A percentile compares a stretch with the other conserved stretches of the same genome.
These are phyloP conservation scores for Colletotrichum ledebouriae DNA, from an alignment of 2,329 filamentous ascomycete genomes.

Conservation along the genomic window DNA sequence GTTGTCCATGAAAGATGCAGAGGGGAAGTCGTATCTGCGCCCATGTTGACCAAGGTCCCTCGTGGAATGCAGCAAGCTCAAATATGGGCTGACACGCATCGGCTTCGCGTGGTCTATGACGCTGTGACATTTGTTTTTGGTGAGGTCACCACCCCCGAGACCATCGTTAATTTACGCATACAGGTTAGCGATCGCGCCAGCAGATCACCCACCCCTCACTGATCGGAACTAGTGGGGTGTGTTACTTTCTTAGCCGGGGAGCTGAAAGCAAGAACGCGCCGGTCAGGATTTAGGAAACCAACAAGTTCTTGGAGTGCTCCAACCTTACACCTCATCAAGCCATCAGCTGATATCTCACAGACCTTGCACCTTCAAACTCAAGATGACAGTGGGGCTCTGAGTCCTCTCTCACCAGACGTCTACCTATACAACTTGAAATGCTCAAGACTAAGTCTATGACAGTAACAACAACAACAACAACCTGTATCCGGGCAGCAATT, in stretches of 20 bases:
- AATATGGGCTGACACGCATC: conserved; percentile 24
- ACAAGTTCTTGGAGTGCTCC: too few relatives aligned
- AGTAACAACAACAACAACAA: too few relatives aligned
- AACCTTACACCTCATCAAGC: too few relatives aligned
- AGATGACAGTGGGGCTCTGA: too few relatives aligned
- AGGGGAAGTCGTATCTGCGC: background rate
- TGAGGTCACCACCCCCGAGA: conserved; percentile 33
- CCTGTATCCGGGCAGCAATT: too few relatives aligned
- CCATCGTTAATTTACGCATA: conserved; percentile 5
- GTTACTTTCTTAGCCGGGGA: conserved; percentile 13
- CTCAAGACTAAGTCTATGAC: too few relatives aligned
- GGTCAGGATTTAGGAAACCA: background rate
- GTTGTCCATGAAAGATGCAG: conserved; percentile 18
- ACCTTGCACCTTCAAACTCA: too few relatives aligned
- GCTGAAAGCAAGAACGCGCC: background rate
- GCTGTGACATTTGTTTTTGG: conserved; percentile 34
- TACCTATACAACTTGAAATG: too few relatives aligned
- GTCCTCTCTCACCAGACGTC: too few relatives aligned
- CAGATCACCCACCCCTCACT: conserved; percentile 25
- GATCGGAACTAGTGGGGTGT: conserved; percentile 36
- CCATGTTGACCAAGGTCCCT: too few relatives aligned
- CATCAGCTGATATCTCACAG: too few relatives aligned
- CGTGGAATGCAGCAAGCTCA: conserved; percentile 1
- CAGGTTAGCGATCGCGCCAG: conserved; percentile 32
- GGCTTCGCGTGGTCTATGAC: conserved; percentile 37